These are phyloP conservation scores for Xylariales sp. DNA, from an alignment of 2,329 filamentous ascomycete species.

Conservation along the genomic window DNA sequence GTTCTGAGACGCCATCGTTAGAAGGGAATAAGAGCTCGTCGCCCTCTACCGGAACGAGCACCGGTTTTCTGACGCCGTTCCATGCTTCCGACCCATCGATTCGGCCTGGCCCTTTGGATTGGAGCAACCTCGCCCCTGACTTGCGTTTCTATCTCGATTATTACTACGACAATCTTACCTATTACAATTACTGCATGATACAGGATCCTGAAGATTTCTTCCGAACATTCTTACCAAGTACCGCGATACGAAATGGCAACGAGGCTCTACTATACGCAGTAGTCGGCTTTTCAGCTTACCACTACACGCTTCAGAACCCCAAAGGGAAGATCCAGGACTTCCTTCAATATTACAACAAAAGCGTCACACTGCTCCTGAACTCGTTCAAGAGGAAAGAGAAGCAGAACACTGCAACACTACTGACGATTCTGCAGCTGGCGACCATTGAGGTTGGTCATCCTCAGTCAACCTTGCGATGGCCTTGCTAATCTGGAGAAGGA, in stretches of 20 bases:
- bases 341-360: constrained; percentile 83
- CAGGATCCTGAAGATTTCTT: constrained; percentile 70
- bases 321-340: constrained; percentile 75
- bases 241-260: constrained; percentile 61
- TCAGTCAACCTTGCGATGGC: neutral
- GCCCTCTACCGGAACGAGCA: constrained; percentile 43
- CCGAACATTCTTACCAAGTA: constrained; percentile 61
- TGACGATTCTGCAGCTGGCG: constrained; percentile 87
- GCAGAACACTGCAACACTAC: constrained; percentile 67
- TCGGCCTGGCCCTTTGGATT: constrained; percentile 34
- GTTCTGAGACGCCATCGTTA: constrained; percentile 50
- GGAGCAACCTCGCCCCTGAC: constrained; percentile 60
- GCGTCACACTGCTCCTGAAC: constrained; percentile 70
- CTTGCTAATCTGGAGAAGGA: constrained; percentile 53
- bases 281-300: constrained; percentile 85
- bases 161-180: constrained; percentile 70
- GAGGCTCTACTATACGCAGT: constrained; percentile 82
- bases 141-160: constrained; percentile 75
- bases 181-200: constrained; percentile 78
- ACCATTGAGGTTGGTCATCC: constrained; percentile 73
- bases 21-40: constrained; percentile 47
- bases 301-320: constrained; percentile 66
- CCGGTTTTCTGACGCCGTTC: constrained; percentile 29
- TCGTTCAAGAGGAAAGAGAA: constrained; percentile 67
- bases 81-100: constrained; percentile 26